Evolutionary conservation across 2,329 filamentous ascomycete species (phyloP).

Genomic region (Verticillium dahliae): DNA sequence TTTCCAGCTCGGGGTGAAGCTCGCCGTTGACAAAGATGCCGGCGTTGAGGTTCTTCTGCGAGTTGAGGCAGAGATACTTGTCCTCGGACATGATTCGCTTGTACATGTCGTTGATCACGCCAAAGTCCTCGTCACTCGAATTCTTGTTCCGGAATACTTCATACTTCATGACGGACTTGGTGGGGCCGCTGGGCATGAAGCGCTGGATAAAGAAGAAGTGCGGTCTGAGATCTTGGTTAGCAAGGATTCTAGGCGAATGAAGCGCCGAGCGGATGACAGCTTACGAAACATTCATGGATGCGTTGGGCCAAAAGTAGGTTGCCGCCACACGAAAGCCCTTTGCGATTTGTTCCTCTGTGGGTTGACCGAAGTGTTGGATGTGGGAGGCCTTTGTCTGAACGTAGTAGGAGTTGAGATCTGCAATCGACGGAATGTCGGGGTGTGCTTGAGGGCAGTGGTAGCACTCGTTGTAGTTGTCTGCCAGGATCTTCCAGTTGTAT

Average conservation of each 20-base stretch:
- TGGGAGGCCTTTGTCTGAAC: slow-evolving; percentile 40
- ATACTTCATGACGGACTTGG: slow-evolving; percentile 50
- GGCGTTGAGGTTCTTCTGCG: slow-evolving; percentile 54
- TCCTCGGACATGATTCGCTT: slow-evolving; percentile 59
- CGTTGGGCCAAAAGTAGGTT: slow-evolving; percentile 45
- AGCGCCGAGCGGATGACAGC: slow-evolving; percentile 12
- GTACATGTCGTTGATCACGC: slow-evolving; percentile 51
- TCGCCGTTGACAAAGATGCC: slow-evolving; percentile 58
- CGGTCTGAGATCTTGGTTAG: slow-evolving; percentile 26
- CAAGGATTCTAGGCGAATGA: background rate
- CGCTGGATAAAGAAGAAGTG: slow-evolving; percentile 60
- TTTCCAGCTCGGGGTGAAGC: slow-evolving; percentile 53
- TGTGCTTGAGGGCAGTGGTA: slow-evolving; percentile 57
- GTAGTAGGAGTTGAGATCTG: slow-evolving; percentile 48
- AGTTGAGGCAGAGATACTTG: slow-evolving; percentile 52
- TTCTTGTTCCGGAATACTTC: slow-evolving; percentile 57
- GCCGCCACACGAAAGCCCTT: slow-evolving; percentile 36
- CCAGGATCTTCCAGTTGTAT: slow-evolving; percentile 55
- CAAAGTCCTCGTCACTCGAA: slow-evolving; percentile 52
- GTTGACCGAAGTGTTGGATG: slow-evolving; percentile 43
- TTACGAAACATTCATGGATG: slow-evolving; percentile 43
- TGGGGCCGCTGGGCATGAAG: slow-evolving; percentile 49
- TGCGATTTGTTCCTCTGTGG: slow-evolving; percentile 39
- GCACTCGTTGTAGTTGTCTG: slow-evolving; percentile 62
- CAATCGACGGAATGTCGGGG: slow-evolving; percentile 49